Evolutionary conservation across 2,329 filamentous ascomycete genomes (phyloP).

Genomic region (Fusarium ambrosium): DNA sequence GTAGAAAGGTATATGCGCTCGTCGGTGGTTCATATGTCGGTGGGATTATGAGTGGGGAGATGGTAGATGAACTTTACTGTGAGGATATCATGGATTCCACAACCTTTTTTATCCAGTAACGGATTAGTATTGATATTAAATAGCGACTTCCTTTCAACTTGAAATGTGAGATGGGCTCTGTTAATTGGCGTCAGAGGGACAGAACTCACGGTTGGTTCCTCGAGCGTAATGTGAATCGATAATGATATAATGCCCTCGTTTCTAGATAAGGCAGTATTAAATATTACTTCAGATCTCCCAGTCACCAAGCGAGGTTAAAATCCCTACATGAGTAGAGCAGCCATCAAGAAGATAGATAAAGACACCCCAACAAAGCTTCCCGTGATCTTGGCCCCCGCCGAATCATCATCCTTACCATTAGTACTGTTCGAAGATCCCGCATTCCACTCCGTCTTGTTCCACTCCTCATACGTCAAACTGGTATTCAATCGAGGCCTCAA

Average conservation of each 20-base stretch:
- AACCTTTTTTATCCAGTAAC: background rate
- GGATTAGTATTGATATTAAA: background rate
- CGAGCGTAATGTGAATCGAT: background rate
- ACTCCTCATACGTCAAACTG: constrained; percentile 38
- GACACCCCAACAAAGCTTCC: background rate
- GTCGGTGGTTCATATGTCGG: background rate
- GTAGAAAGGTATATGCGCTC: background rate
- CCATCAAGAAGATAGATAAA: background rate
- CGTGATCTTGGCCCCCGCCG: background rate
- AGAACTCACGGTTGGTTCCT: background rate
- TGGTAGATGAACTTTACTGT: background rate
- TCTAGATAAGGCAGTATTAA: background rate
- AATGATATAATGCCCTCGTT: background rate
- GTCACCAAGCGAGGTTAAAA: background rate
- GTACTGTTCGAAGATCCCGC: background rate
- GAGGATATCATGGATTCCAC: background rate
- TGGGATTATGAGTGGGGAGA: background rate
- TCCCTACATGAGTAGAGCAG: constrained; percentile 2
- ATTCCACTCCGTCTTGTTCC: constrained; percentile 41
- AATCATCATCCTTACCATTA: background rate
- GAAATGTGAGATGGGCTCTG: background rate
- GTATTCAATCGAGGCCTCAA: constrained; percentile 37
- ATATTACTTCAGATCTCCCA: background rate
- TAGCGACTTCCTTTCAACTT: background rate
- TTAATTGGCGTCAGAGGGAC: background rate